Conservation (phyloP, 176 grass and related monocot species). For the Triticum monococcum region DNA sequence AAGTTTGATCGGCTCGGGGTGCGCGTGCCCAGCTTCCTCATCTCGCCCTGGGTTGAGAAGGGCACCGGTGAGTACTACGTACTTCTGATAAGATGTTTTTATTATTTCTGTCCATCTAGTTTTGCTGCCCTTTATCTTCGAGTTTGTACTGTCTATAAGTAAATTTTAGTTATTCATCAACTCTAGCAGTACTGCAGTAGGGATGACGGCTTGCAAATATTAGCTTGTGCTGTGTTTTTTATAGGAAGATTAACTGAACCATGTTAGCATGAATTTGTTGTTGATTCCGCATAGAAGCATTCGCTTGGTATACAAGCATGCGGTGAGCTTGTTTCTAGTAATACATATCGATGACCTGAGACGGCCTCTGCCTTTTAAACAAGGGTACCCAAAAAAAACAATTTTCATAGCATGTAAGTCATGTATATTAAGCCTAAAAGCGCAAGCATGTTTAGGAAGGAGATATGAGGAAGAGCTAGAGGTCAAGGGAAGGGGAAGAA, state of each 20-base stretch:
- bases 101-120: background rate
- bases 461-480: no score
- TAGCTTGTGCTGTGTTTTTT: background rate
- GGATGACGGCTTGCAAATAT: background rate
- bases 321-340: background rate
- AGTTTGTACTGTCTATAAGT: background rate
- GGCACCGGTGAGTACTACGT: constrained; percentile 42
- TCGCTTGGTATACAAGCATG: background rate
- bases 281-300: background rate
- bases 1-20: constrained; percentile 94
- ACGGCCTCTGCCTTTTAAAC: background rate
- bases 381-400: no score
- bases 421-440: no score
- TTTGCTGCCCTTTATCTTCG: background rate
- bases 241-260: background rate
- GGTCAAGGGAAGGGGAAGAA: no score
- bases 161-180: background rate
- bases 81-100: background rate
- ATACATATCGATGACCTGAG: background rate
- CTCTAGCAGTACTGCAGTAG: background rate
- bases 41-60: constrained; percentile 90
- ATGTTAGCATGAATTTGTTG: background rate
- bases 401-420: no score
- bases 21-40: constrained; percentile 66
- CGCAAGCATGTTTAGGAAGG: no score